Conservation (phyloP, 106 monocot genomes). For the Alisma plantagoaquatica region DNA sequence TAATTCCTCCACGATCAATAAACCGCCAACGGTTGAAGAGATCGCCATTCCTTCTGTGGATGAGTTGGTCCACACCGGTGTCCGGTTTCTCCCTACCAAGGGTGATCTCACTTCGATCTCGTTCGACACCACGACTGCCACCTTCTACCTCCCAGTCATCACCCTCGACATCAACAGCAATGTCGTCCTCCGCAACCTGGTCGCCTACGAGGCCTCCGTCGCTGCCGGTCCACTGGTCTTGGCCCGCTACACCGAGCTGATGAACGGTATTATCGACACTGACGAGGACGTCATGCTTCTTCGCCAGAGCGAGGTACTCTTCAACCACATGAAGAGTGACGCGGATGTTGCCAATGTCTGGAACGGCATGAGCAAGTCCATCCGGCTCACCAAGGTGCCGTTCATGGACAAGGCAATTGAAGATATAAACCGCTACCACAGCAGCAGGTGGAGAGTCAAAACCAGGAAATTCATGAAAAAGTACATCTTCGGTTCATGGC, state of each 20-base stretch:
- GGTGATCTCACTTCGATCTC: constrained; percentile 21
- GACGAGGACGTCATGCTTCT: constrained; percentile 39
- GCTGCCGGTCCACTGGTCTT: constrained; percentile 33
- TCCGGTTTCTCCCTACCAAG: constrained; percentile 18
- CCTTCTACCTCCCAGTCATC: constrained; percentile 25
- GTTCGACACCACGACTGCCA: constrained; percentile 24
- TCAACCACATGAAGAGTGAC: constrained; percentile 52
- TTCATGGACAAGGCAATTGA: constrained; percentile 33
- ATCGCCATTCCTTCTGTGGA: constrained; percentile 40
- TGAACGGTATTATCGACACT: constrained; percentile 66
- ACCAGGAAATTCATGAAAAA: constrained; percentile 20
- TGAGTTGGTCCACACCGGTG: constrained; percentile 21
- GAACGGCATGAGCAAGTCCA: constrained; percentile 48
- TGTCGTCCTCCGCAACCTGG: constrained; percentile 33
- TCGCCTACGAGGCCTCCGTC: constrained; percentile 44
- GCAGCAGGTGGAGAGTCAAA: constrained; percentile 28
- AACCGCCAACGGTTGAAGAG: constrained; percentile 37
- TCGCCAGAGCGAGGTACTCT: constrained; percentile 19
- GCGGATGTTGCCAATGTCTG: constrained; percentile 40
- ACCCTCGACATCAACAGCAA: constrained; percentile 40
- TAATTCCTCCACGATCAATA: constrained; percentile 1
- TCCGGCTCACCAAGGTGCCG: constrained; percentile 33
- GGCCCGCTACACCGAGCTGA: constrained; percentile 53
- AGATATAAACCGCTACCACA: constrained; percentile 36
- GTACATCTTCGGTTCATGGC: constrained; percentile 46